Evolutionary conservation across 768 basidiomycete species (phyloP), one percentile per base, ranked within the genome.

Genomic region (Peribolospora baueri): DNA sequence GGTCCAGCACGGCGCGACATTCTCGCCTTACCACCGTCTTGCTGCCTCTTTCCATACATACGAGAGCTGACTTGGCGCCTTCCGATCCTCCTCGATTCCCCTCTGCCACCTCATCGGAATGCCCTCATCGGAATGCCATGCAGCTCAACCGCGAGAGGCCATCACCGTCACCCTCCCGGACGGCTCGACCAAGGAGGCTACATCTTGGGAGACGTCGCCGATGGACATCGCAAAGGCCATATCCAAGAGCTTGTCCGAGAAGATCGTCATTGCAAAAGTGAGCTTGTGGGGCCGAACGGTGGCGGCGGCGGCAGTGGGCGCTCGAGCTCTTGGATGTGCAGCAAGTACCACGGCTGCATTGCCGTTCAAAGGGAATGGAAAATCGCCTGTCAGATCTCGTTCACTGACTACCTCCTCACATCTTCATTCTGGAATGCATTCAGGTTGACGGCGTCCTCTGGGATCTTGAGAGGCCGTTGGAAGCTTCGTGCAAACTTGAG

Each of bases 401-500:
- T 25, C 25, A 25, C 25, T 25, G 25, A 25, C 25, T 25, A 25
- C 25, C 25, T 25, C 25, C 25, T 25, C 25, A 25, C 25, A 25
- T 25, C 25, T 25, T 25, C 25, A 25, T 25, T 25, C 25, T 25
- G 25, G 25, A 25, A 25, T 25, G 25, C 25, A 4, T 1, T 0
- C 55, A 85, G 84, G 86, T 91, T 51, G 74, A 91, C 59, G 82
- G 78, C 51, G 71, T 74, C 49, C 75, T 98, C 3, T 97, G 90
- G 88, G 93, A 98, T 68, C 73, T 98, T 36, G 84, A 90, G 60
- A 75, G 93, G 55, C 91, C 93, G 0, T 73, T 98, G n/a, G 91
- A 97, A 69, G 71, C 10, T 5, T 78, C 82, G 0, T 80, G 78
- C 64, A 78, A 76, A 59, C 74, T 98, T 37, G 79, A 86, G 60